Conservation (phyloP, 768 basidiomycete species). For the Boletus sensibilis region DNA sequence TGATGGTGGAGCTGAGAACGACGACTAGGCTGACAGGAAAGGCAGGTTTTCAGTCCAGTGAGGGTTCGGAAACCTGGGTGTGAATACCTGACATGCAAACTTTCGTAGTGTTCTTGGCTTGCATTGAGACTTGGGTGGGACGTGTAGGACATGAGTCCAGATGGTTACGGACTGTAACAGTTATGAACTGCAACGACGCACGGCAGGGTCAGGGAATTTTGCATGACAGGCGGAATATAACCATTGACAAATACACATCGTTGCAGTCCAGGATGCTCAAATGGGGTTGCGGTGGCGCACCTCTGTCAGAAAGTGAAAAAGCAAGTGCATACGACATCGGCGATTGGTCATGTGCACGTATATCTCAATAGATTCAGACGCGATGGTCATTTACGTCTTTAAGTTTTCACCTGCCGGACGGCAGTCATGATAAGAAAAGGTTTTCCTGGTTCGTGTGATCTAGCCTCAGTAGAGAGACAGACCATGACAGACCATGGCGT, state of each 20-base stretch:
- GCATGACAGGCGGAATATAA: not conserved
- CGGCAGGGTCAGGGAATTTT: not conserved
- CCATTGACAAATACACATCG: not conserved
- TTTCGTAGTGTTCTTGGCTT: not conserved
- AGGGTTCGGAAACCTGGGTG: not conserved
- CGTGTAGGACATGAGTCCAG: not conserved
- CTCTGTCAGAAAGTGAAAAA: conserved; percentile 1
- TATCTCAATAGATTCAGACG: conserved; percentile 5
- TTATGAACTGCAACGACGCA: conserved; percentile 16
- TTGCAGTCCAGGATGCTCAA: conserved; percentile 1
- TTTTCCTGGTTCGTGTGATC: conserved; percentile 1
- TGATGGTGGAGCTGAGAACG: not conserved
- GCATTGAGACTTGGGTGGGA: not conserved
- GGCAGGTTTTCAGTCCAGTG: not conserved
- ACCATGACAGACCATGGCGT: not conserved
- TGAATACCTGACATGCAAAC: not conserved
- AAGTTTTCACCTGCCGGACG: not conserved
- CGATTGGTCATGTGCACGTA: not conserved
- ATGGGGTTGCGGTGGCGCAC: not conserved
- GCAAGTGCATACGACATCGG: not conserved
- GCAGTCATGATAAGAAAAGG: conserved; percentile 3
- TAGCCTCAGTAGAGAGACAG: not conserved
- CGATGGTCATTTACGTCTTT: conserved; percentile 22
- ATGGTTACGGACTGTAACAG: not conserved
- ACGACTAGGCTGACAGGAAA: not conserved